A percentile compares a stretch with the other conserved stretches of the same genome.
Evolutionary conservation across 352 stramenopile genomes (phyloP).

Genomic region (Pythium graminicola): DNA sequence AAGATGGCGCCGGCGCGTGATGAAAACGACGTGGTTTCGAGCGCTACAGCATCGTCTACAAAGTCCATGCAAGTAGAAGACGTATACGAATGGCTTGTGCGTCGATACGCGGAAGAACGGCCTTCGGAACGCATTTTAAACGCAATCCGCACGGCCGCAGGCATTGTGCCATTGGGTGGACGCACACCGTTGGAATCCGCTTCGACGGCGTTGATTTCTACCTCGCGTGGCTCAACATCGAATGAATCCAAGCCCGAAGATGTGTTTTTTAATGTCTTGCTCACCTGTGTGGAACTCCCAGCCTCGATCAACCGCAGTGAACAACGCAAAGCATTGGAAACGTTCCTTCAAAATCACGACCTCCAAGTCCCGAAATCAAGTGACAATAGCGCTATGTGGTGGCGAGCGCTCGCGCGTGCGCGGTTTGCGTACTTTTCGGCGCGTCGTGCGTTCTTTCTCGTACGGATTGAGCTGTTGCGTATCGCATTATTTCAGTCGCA

Average conservation of each 20-base stretch:
- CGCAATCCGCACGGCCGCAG: slow-evolving; percentile 37
- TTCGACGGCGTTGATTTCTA: slow-evolving; percentile 15
- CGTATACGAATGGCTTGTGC: slow-evolving; percentile 38
- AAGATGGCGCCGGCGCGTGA: neutral
- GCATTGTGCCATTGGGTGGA: slow-evolving; percentile 50
- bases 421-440: slow-evolving; percentile 32
- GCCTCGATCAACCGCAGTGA: slow-evolving; percentile 6
- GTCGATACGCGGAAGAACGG: slow-evolving; percentile 29
- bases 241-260: slow-evolving; percentile 1
- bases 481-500: slow-evolving; percentile 25
- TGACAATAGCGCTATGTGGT: slow-evolving; percentile 20
- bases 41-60: neutral
- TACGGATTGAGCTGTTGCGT: slow-evolving; percentile 52
- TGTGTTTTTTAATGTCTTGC: slow-evolving; percentile 17
- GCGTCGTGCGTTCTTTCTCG: slow-evolving; percentile 42
- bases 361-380: neutral
- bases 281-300: slow-evolving; percentile 20
- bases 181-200: slow-evolving; percentile 19
- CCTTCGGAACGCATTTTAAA: slow-evolving; percentile 26
- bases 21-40: neutral
- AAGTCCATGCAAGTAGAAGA: slow-evolving; percentile 14
- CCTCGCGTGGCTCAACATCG: neutral
- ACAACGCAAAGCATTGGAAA: slow-evolving; percentile 14
- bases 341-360: slow-evolving; percentile 1
- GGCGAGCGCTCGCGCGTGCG: slow-evolving; percentile 23